Evolutionary conservation across 2,329 filamentous ascomycete genomes (phyloP).

Genomic region (Fusarium miscanthi): DNA sequence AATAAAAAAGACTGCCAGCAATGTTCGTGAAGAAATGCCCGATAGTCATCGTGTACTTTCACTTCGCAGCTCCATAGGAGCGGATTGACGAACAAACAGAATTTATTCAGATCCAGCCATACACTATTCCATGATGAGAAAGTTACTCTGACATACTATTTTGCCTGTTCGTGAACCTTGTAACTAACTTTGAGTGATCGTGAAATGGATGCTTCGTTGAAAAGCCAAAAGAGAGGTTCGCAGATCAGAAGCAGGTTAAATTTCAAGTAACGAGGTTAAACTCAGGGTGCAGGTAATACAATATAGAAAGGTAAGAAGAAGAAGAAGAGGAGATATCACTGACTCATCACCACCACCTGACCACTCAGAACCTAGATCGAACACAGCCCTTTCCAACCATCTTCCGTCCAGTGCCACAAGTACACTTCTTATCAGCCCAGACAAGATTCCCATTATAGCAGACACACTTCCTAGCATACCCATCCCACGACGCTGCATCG

Average conservation of each 20-base stretch:
- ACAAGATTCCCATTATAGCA: neutral
- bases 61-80: rapidly evolving
- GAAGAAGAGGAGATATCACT: rapidly evolving
- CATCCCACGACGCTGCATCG: neutral
- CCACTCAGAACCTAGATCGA: neutral
- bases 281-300: neutral
- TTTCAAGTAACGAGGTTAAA: rapidly evolving
- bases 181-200: rapidly evolving
- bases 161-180: rapidly evolving
- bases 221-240: neutral
- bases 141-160: rapidly evolving
- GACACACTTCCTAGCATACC: neutral
- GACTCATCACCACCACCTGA: no score
- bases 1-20: rapidly evolving
- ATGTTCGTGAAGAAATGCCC: neutral
- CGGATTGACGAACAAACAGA: rapidly evolving
- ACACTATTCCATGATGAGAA: rapidly evolving
- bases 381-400: neutral
- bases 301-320: neutral
- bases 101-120: rapidly evolving
- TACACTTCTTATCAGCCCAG: neutral
- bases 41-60: rapidly evolving
- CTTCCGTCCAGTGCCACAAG: neutral
- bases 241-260: neutral
- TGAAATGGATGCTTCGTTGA: rapidly evolving